Evolutionary conservation across 129 eudicot genomes (phyloP).

Genomic region (Flaveria robusta): DNA sequence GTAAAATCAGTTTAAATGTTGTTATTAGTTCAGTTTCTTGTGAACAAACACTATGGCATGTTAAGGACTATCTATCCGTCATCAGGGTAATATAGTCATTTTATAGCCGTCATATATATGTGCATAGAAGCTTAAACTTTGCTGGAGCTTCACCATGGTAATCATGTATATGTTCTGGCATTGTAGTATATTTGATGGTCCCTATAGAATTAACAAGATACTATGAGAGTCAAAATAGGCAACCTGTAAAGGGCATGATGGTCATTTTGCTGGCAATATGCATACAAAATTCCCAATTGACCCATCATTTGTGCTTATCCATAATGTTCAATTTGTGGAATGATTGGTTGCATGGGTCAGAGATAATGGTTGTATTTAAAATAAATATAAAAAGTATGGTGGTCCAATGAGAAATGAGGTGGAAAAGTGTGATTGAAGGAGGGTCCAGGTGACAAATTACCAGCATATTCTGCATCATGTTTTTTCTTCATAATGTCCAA

Average conservation of each 20-base stretch:
- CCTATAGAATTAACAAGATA: background rate
- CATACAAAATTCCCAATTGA: conserved; percentile 8
- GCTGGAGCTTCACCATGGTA: background rate
- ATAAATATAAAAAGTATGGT: background rate
- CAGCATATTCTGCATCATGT: conserved; percentile 24
- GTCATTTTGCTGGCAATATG: conserved; percentile 13
- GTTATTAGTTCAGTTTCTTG: background rate
- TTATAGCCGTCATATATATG: background rate
- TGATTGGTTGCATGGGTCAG: conserved; percentile 33
- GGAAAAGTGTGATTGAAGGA: conserved; percentile 8
- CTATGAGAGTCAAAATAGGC: background rate
- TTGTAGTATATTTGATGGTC: background rate
- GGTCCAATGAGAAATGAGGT: conserved; percentile 29
- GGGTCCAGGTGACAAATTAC: conserved; percentile 10
- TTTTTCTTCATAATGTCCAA: background rate
- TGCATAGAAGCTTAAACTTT: conserved; percentile 10
- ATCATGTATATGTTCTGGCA: background rate
- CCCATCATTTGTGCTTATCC: conserved; percentile 11
- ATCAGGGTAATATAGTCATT: conserved; percentile 23
- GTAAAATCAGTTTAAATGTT: background rate
- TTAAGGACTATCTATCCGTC: background rate
- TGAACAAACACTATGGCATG: background rate
- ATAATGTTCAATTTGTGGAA: conserved; percentile 19
- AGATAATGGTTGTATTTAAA: background rate
- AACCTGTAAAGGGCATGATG: conserved; percentile 16